Evolutionary conservation across 371 early-diverging fungal genomes (phyloP).

Genomic region (Massospora cicadina): DNA sequence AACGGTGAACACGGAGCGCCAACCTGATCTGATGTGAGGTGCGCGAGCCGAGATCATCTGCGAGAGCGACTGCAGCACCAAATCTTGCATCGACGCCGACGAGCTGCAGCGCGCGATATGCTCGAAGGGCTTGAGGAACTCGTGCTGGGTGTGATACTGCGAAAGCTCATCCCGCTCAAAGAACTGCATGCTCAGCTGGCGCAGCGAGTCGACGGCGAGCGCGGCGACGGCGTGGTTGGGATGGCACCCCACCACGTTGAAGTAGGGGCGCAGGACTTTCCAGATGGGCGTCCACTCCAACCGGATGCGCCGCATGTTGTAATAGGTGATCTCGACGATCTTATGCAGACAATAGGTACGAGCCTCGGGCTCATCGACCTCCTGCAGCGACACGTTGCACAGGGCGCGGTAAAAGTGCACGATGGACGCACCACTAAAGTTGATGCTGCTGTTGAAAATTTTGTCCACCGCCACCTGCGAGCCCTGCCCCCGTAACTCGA

Average conservation of each 20-base stretch:
- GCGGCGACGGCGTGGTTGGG: conserved; percentile 69
- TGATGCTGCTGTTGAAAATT: conserved; percentile 47
- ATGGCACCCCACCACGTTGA: conserved; percentile 75
- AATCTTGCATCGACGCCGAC: conserved; percentile 71
- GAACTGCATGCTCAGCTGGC: conserved; percentile 86
- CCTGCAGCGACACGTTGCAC: conserved; percentile 77
- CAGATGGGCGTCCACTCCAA: conserved; percentile 93
- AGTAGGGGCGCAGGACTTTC: conserved; percentile 82
- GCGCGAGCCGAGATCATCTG: conserved; percentile 73
- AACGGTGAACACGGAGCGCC: conserved; percentile 76
- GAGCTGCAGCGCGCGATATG: conserved; percentile 59
- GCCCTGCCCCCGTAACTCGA: conserved; percentile 26
- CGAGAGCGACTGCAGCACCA: conserved; percentile 71
- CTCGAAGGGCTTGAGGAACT: conserved; percentile 85
- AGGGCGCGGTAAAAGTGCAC: conserved; percentile 79
- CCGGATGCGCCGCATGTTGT: conserved; percentile 94
- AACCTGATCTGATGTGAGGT: conserved; percentile 67
- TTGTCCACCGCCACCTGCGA: conserved; percentile 64
- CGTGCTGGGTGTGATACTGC: conserved; percentile 91
- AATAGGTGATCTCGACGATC: conserved; percentile 87
- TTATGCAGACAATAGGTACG: conserved; percentile 80
- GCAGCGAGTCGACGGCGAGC: conserved; percentile 82
- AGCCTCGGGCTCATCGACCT: conserved; percentile 51
- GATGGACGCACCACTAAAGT: conserved; percentile 39
- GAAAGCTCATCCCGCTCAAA: conserved; percentile 85